phyloP scores from a whole-genome alignment of 1,139 yeast genomes.

The Kodamaea plutei region DNA sequence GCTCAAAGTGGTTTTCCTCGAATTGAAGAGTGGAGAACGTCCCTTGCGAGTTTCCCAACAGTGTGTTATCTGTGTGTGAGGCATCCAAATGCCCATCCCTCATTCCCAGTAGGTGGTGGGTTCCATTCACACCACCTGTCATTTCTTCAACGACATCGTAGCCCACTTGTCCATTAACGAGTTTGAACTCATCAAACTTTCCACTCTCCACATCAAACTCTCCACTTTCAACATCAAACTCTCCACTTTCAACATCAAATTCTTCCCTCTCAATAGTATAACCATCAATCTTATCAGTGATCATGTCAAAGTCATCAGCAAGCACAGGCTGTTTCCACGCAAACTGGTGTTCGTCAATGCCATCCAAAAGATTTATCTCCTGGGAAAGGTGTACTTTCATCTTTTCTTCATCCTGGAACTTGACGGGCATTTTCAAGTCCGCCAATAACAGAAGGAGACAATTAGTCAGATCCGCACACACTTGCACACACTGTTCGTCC shows the following conservation, averaged over 20 bases:
- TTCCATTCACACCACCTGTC: too few relatives aligned
- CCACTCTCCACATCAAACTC: not conserved
- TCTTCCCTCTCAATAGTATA: not conserved
- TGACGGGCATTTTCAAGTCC: conserved; percentile 68
- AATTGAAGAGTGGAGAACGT: conserved; percentile 11
- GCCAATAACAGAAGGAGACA: conserved; percentile 62
- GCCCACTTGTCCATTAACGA: too few relatives aligned
- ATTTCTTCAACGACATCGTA: too few relatives aligned
- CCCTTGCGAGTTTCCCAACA: conserved; percentile 1
- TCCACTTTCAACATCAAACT: not conserved
- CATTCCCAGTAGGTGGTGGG: too few relatives aligned
- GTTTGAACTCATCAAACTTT: not conserved
- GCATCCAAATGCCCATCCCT: too few relatives aligned
- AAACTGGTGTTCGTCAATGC: conserved; percentile 39
- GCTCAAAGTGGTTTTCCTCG: conserved; percentile 47
- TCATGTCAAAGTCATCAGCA: too few relatives aligned
- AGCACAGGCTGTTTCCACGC: conserved; percentile 3
- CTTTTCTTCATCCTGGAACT: conserved; percentile 54
- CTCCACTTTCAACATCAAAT: not conserved
- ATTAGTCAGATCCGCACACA: conserved; percentile 85
- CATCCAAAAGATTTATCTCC: conserved; percentile 46
- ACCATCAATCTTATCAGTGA: too few relatives aligned
- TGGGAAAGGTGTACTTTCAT: conserved; percentile 36
- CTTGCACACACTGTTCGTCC: conserved; percentile 48
- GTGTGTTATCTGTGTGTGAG: too few relatives aligned